Evolutionary conservation across 768 basidiomycete genomes (phyloP).

Genomic region (Harrya chromipes): DNA sequence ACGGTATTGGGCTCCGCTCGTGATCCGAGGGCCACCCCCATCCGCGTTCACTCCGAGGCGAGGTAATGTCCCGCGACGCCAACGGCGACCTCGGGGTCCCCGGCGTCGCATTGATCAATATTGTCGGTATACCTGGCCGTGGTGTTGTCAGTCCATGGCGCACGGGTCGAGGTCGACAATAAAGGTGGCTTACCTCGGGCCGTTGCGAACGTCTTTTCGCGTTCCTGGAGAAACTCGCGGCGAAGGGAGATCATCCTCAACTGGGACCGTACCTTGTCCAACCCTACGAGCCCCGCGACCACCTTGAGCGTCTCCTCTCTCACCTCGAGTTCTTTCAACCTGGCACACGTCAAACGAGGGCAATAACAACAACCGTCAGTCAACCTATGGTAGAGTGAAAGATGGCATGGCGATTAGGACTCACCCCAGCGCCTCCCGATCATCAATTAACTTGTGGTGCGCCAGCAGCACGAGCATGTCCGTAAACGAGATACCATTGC

Average conservation of each 20-base stretch:
- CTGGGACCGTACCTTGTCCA: constrained; percentile 80
- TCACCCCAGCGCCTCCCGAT: constrained; percentile 84
- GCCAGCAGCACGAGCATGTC: constrained; percentile 84
- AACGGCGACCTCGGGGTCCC: constrained; percentile 35
- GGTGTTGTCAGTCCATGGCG: not conserved
- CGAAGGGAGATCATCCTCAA: constrained; percentile 74
- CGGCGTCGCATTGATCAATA: constrained; percentile 50
- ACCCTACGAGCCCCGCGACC: constrained; percentile 79
- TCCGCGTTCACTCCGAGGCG: constrained; percentile 21
- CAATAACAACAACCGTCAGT: not conserved
- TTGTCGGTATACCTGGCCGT: constrained; percentile 62
- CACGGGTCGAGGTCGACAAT: too few species aligned
- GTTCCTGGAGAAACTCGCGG: constrained; percentile 56
- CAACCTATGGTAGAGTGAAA: not conserved
- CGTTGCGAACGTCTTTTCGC: constrained; percentile 38
- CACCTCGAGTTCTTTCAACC: constrained; percentile 76
- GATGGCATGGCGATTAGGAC: constrained; percentile 27
- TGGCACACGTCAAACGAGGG: constrained; percentile 26
- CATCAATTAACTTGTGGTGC: constrained; percentile 89
- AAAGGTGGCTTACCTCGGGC: too few species aligned
- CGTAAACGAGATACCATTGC: constrained; percentile 86
- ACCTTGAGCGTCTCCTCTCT: constrained; percentile 74
- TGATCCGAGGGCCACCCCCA: not conserved
- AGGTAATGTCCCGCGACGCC: constrained; percentile 56
- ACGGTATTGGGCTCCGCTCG: constrained; percentile 4